Base-by-base conservation (phyloP, 345 rosid genomes). In the Theobroma cacao region DNA sequence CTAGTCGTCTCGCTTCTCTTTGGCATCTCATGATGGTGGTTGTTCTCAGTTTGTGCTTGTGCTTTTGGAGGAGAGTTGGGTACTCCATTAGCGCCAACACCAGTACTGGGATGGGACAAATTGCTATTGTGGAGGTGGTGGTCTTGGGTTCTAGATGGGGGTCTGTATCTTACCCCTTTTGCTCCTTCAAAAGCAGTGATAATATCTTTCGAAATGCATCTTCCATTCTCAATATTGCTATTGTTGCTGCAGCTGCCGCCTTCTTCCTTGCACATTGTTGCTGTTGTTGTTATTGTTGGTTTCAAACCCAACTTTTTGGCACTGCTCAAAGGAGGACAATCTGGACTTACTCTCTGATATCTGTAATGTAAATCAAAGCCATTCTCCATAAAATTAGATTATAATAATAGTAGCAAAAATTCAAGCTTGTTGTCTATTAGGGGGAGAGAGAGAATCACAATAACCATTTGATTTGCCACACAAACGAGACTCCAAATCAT, bases 51-150 rank as follows among this genome's bases (percentile, higher is more conserved):
- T 41, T 41, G 45, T 55, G 69, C 67, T 31, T 15, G 67, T 62
- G 41, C 33, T 30, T 62, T 78, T 5, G 78, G 62, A 41, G 85
- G 78, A 75, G 71, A 75, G 47, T 83, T 82, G 59, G 86, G 53
- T 11, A 74, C 61, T 47, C 76, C 80, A 74, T 71, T 77, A n/a
- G n/a, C n/a, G n/a, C n/a, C n/a, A n/a, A n/a, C n/a, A 31, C 56
- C 11, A 1, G 45, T 6, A 41, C 48, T 48, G 41, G 41, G 41
- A 38, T 38, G 41, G 41, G 10, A 38, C 41, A 7, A 38, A 38
- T 8, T 38, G 10, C 41, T 7, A 38, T n/a, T n/a, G n/a, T n/a
- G n/a, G n/a, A n/a, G n/a, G n/a, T 7, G 41, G 41, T 38, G 41
- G 41, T 38, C 41, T 5, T 38, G 41, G 41, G 9, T 38, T 38